Conservation (phyloP, 2,329 filamentous ascomycete species). For the Talaromyces amestolkiae region DNA sequence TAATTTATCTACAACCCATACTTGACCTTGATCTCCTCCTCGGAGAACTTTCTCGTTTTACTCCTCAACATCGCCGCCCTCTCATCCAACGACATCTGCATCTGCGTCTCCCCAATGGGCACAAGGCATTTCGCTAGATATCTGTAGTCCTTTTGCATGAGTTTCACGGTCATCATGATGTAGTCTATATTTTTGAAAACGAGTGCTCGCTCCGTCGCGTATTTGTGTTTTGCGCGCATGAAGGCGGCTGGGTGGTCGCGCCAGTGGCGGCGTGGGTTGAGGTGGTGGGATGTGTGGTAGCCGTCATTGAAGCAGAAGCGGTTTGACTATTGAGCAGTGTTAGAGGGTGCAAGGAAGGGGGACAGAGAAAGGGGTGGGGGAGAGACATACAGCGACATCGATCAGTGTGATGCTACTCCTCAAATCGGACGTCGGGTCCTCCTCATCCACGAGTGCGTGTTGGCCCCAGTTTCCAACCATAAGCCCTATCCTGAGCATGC, state of each 20-base stretch:
- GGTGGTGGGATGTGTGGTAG: constrained; percentile 77
- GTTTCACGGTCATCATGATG: constrained; percentile 67
- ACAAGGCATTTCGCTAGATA: constrained; percentile 68
- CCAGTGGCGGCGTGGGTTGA: constrained; percentile 77
- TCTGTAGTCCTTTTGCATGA: constrained; percentile 69
- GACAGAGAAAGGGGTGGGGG: background rate
- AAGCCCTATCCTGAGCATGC: constrained; percentile 65
- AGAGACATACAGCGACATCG: constrained; percentile 66
- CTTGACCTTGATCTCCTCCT: constrained; percentile 57
- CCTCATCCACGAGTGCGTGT: constrained; percentile 74
- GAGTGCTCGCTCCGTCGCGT: constrained; percentile 65
- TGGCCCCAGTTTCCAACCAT: constrained; percentile 87
- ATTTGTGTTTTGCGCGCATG: constrained; percentile 65
- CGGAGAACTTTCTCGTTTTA: constrained; percentile 64
- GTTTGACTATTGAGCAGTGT: constrained; percentile 61
- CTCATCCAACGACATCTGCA: constrained; percentile 63
- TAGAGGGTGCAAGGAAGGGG: background rate
- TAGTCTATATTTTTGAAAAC: constrained; percentile 82
- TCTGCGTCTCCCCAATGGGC: constrained; percentile 67
- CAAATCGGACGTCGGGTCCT: constrained; percentile 73
- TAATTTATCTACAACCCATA: constrained; percentile 4
- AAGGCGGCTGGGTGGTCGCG: constrained; percentile 74
- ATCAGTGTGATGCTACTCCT: constrained; percentile 76
- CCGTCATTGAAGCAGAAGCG: constrained; percentile 80
- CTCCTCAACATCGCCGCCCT: constrained; percentile 60